phyloP scores from a whole-genome alignment of 2,329 filamentous ascomycete genomes.

The Fusarium euwallaceae region DNA sequence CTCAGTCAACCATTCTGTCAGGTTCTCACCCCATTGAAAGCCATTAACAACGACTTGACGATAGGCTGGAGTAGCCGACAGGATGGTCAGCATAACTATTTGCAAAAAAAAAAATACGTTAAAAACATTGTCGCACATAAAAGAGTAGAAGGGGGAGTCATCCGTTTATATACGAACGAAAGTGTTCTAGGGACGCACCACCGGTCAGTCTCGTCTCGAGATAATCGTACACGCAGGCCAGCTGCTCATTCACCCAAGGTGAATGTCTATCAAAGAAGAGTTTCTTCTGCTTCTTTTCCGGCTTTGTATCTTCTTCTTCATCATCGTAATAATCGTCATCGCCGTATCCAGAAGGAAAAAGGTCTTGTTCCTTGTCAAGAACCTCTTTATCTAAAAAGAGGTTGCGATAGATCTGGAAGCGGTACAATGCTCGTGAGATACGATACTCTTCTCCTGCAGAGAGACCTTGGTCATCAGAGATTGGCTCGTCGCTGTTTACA shows the following conservation, averaged over 20 bases:
- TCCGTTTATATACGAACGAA: neutral
- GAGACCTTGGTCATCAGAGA: neutral
- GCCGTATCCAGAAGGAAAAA: conserved; percentile 9
- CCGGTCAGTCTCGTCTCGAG: conserved; percentile 37
- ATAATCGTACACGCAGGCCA: conserved; percentile 39
- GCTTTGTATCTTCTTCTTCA: neutral
- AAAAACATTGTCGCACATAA: too few relatives aligned
- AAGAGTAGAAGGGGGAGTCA: neutral
- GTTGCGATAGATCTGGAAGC: conserved; percentile 42
- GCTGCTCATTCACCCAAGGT: conserved; percentile 42
- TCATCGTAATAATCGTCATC: conserved; percentile 4
- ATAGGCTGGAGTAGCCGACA: conserved; percentile 38
- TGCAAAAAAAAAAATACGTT: too few relatives aligned
- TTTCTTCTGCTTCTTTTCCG: conserved; percentile 24
- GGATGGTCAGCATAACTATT: conserved; percentile 40
- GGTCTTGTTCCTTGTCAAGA: conserved; percentile 10
- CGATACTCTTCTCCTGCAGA: conserved; percentile 31
- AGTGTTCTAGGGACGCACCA: conserved; percentile 22
- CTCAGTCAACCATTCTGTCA: conserved; percentile 39
- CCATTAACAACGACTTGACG: conserved; percentile 38
- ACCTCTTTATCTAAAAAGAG: conserved; percentile 28
- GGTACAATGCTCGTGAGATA: conserved; percentile 37
- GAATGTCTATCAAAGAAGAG: conserved; percentile 41
- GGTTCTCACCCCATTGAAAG: conserved; percentile 34
- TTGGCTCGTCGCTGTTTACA: conserved; percentile 11